Evolutionary conservation across 306 rosid genomes (phyloP), one percentile per base, ranked within the genome.

Genomic region (Cucurbita maxima): DNA sequence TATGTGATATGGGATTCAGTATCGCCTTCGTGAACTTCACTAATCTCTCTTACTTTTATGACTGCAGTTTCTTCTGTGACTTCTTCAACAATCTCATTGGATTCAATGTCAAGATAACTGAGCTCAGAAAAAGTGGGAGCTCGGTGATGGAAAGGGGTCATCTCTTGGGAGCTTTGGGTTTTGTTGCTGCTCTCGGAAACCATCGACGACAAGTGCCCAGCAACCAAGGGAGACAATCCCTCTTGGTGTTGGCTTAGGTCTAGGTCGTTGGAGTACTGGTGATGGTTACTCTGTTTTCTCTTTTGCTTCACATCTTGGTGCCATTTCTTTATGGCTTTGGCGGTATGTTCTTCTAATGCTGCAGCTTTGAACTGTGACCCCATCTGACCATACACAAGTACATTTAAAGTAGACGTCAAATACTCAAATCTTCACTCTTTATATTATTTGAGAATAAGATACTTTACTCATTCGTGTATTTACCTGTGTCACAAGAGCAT

Each of bases 401-500:
- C 3, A 15, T 16, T 43, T 52, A 63, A 30, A 30, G 34, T 30
- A 30, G 34, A 30, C 34, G 34, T 30, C 34, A 30, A 3, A 30
- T 30, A 30, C 2, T 30, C 34, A 3, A 30, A 30, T 30, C 34
- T 30, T 3, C 3, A 30, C 34, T 30, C 2, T 25, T 1, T 25
- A 22, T 25, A 25, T 25, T 25, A 3, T 2, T 30, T 0, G 34
- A 30, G 34, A 30, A 30, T 30, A 30, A 30, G 34, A 30, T 30
- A 30, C 34, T 30, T 30, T 30, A 14, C 1, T 45, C 55, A 67
- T 54, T 36, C 4, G 51, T 71, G 25, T 16, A 22, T 4, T 58
- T 66, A 81, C 92, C 92, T 87, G 92, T 13, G 89, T 85, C 34
- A 85, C 92, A 20, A 85, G 89, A 74, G 89, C 92, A 67, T 87